Conservation (phyloP, 441 rosid genomes). For the Eutrema salsugineum region DNA sequence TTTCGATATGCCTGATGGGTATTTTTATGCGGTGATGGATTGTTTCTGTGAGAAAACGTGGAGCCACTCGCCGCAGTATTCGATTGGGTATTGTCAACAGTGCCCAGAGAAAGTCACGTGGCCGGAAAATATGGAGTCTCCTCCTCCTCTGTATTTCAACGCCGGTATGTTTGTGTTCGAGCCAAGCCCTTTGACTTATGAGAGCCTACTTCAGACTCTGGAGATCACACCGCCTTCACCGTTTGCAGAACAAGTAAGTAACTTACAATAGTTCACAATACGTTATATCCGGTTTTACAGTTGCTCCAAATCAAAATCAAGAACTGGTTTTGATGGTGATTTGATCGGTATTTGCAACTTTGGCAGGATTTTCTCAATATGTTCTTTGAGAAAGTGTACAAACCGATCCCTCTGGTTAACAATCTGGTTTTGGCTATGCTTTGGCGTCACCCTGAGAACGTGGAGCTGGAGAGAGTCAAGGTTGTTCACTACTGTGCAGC, state of each 20-base stretch:
- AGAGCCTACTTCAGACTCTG: slow-evolving; percentile 43
- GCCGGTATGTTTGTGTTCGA: slow-evolving; percentile 76
- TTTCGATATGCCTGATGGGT: slow-evolving; percentile 46
- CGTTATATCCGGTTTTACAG: not conserved
- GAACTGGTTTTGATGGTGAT: not conserved
- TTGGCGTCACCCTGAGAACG: slow-evolving; percentile 68
- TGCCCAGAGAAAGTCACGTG: slow-evolving; percentile 48
- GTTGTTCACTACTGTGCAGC: slow-evolving; percentile 68
- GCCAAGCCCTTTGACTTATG: slow-evolving; percentile 46
- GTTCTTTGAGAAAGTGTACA: slow-evolving; percentile 58
- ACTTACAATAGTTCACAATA: not conserved
- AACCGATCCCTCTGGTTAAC: slow-evolving; percentile 52
- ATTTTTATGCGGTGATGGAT: slow-evolving; percentile 59
- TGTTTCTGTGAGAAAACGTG: slow-evolving; percentile 68
- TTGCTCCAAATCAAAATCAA: not conserved
- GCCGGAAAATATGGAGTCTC: slow-evolving; percentile 56
- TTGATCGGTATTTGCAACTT: not conserved
- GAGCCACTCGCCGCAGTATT: slow-evolving; percentile 46
- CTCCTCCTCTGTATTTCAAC: slow-evolving; percentile 64
- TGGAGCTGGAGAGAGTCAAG: slow-evolving; percentile 47
- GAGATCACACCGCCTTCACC: slow-evolving; percentile 51
- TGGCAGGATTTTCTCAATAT: slow-evolving; percentile 55
- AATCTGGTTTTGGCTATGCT: slow-evolving; percentile 64
- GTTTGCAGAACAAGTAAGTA: slow-evolving; percentile 61
- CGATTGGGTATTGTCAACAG: slow-evolving; percentile 63